Base-by-base conservation (phyloP, 495 filamentous ascomycete genomes). In the Penicillium verhagenii region DNA sequence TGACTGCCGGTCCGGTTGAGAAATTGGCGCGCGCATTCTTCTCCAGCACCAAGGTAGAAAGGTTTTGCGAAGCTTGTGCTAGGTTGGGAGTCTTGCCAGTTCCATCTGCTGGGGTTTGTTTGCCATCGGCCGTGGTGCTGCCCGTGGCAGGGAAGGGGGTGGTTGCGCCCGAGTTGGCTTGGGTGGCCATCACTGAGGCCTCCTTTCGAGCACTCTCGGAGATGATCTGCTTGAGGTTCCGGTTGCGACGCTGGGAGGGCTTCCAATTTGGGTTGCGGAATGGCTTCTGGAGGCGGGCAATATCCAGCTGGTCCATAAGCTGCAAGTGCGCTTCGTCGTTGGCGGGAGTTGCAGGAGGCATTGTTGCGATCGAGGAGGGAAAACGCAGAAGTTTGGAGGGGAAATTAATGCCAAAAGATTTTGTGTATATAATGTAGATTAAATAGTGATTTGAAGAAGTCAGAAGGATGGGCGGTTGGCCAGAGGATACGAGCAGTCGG, bases 141-240 rank as follows among this genome's bases (percentile, higher is more conserved):
- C 83, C 79, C 8, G 76, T 76, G 14, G 72, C 75, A 11, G 77
- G 73, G 29, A 82, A 75, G 2, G 92, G 92, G 0, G 91, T 95
- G 1, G 81, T 88, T 20, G 84, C 76, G 55, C 92, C 91, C 67
- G 86, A 90, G 70, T 92, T 91, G 60, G 84, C 84, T 52, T 94
- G 90, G 0, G 90, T 94, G 8, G 83, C 84, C 58, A 91, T 78
- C 14, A 88, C 82, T 4, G 87, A 89, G 7, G 89, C 88, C 74
- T 93, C 86, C 67, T 91, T 92, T 33, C 91, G 85, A 20, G 87
- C 80, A 24, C 86, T 90, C 60, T 98, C 94, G n/a, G 90, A 85
- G 56, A 98, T 80, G 54, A 97, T 91, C 66, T 96, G 90, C 72
- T 97, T 97, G 72, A 97, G 86, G 65, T 95, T 96, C 76, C 97